A percentile compares a stretch with the other conserved stretches of the same genome.
phyloP scores from a whole-genome alignment of 1,284 basidiomycete species.

The Coniferiporia sulphurascens region DNA sequence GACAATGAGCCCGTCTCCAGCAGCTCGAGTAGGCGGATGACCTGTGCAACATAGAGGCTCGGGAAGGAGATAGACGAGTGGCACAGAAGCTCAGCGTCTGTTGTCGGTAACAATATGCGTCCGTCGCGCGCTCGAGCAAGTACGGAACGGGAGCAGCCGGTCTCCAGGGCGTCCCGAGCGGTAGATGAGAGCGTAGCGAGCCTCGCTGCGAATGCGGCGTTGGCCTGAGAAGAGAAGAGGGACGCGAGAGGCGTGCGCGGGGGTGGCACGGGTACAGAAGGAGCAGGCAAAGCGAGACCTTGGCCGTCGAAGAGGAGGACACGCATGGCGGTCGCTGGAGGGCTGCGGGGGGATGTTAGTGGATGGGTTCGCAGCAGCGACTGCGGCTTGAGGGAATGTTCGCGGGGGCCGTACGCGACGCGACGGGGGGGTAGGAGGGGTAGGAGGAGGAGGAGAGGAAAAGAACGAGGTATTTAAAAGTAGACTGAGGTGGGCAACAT shows the following conservation, averaged over 20 bases:
- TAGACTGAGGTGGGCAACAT: not conserved
- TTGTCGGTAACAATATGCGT: constrained; percentile 6
- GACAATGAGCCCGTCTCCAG: not conserved
- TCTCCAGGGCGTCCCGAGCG: not conserved
- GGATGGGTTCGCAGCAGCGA: not conserved
- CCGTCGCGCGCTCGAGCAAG: constrained; percentile 4
- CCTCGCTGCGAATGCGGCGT: constrained; percentile 4
- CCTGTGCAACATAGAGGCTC: constrained; percentile 16
- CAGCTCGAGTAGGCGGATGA: constrained; percentile 13
- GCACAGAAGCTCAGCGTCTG: constrained; percentile 3
- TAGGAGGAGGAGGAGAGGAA: constrained; percentile 3
- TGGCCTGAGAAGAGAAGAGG: constrained; percentile 5
- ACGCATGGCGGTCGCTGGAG: constrained; percentile 12
- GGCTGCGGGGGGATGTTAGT: not conserved
- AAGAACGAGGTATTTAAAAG: constrained; percentile 1
- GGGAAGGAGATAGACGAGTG: constrained; percentile 16
- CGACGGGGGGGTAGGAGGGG: not conserved
- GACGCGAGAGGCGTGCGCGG: constrained; percentile 6
- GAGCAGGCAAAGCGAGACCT: constrained; percentile 3
- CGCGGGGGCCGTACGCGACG: not conserved
- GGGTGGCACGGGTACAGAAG: not conserved
- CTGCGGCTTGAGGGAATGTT: not conserved
- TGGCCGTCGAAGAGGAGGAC: constrained; percentile 19
- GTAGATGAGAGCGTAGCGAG: constrained; percentile 1
- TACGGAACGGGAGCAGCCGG: constrained; percentile 3